Evolutionary conservation across 192 early-diverging fungal genomes (phyloP).

Genomic region (Funneliformis geosporum): DNA sequence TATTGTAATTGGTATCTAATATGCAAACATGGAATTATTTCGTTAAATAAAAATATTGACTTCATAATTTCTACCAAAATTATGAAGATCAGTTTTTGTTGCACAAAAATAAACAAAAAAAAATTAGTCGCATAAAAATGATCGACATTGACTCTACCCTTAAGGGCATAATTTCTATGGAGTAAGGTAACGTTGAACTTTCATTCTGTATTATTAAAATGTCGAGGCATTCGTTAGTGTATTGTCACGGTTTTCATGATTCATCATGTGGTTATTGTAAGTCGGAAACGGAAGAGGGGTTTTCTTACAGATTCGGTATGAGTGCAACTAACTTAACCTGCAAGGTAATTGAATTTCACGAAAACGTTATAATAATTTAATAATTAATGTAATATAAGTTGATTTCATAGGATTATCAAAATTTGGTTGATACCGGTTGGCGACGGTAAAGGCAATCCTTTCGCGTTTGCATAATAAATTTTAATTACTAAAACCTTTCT

Average conservation of each 20-base stretch:
- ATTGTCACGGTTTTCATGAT: background rate
- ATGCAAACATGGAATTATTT: too few species aligned
- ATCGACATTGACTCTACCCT: too few species aligned
- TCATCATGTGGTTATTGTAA: constrained; percentile 2
- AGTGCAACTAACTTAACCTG: background rate
- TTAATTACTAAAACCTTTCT: too few species aligned
- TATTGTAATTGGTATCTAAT: too few species aligned
- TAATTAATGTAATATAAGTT: background rate
- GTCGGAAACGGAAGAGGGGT: background rate
- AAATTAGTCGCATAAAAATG: too few species aligned
- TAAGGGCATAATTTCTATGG: too few species aligned
- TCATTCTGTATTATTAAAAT: background rate
- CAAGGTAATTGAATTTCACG: background rate
- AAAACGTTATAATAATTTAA: background rate
- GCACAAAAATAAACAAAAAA: too few species aligned
- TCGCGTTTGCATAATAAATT: background rate
- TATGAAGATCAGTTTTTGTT: too few species aligned
- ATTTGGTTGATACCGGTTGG: constrained; percentile 74
- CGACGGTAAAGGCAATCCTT: constrained; percentile 49
- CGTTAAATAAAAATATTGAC: too few species aligned
- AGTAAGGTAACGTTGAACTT: too few species aligned
- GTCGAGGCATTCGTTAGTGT: background rate
- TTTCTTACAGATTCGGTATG: background rate
- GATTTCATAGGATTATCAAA: constrained; percentile 56
- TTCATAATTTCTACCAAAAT: too few species aligned